These are phyloP conservation scores for Barbatosphaeria neglecta DNA, from an alignment of 495 filamentous ascomycete genomes.

Conservation along the genomic window DNA sequence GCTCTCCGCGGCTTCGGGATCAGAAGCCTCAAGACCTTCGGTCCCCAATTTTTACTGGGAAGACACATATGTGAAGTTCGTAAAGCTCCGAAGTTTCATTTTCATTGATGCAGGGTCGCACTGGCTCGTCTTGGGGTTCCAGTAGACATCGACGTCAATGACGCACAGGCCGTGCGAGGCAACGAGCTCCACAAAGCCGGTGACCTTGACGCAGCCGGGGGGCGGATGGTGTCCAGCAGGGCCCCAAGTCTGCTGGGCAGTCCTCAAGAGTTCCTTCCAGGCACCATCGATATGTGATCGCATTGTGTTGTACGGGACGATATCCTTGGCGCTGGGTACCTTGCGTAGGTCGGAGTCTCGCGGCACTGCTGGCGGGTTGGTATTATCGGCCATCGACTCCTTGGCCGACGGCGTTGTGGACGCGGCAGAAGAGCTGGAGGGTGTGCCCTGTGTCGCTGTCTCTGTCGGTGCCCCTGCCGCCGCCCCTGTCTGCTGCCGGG, in stretches of 20 bases:
- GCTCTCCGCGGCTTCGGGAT: no score
- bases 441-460: background rate
- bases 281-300: slow-evolving; percentile 10
- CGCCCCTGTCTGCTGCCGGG: background rate
- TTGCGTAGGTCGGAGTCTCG: background rate
- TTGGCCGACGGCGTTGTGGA: slow-evolving; percentile 3
- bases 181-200: slow-evolving; percentile 53
- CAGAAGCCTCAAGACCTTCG: no score
- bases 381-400: background rate
- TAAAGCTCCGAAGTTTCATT: background rate
- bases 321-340: slow-evolving; percentile 1
- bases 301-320: background rate
- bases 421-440: no score
- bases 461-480: background rate
- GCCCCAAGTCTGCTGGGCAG: slow-evolving; percentile 35
- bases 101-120: background rate
- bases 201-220: slow-evolving; percentile 51
- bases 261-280: slow-evolving; percentile 41
- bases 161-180: slow-evolving; percentile 32
- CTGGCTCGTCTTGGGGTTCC: background rate
- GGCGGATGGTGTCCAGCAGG: slow-evolving; percentile 34
- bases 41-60: no score
- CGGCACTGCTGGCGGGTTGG: background rate
- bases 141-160: background rate
- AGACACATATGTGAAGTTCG: no score